Evolutionary conservation across 2,329 filamentous ascomycete species (phyloP).

Genomic region (Phaeosphaeria sp.): DNA sequence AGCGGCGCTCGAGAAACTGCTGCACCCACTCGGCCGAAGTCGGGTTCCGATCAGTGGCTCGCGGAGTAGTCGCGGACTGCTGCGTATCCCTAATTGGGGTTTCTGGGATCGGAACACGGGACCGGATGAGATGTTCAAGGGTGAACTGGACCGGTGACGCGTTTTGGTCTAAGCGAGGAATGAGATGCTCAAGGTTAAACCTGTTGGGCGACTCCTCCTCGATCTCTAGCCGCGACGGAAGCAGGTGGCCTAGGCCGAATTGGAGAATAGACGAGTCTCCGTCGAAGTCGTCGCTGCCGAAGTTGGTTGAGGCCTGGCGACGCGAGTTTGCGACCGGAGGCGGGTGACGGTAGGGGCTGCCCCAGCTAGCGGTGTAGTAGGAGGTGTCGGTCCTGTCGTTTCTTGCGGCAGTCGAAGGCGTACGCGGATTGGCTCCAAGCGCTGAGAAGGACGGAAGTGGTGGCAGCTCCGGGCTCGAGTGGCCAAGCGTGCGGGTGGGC

Average conservation of each 20-base stretch:
- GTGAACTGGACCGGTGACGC: constrained; percentile 45
- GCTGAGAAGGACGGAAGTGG: constrained; percentile 43
- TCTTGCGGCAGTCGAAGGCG: constrained; percentile 43
- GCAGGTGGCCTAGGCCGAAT: constrained; percentile 49
- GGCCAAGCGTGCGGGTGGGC: constrained; percentile 49
- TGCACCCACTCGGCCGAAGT: constrained; percentile 85
- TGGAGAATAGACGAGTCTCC: constrained; percentile 44
- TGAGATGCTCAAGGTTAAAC: constrained; percentile 50
- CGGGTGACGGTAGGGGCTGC: constrained; percentile 82
- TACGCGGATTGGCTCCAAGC: constrained; percentile 41
- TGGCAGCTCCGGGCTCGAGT: constrained; percentile 52
- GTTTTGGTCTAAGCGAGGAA: constrained; percentile 42
- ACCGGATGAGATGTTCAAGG: constrained; percentile 49
- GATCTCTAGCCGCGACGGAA: constrained; percentile 42
- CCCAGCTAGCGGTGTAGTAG: constrained; percentile 83
- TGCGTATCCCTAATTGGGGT: constrained; percentile 34
- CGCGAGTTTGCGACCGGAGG: constrained; percentile 52
- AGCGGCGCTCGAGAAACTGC: constrained; percentile 77
- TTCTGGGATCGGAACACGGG: constrained; percentile 39
- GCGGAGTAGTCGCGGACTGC: constrained; percentile 32
- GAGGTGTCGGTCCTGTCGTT: constrained; percentile 54
- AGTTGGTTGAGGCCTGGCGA: constrained; percentile 35
- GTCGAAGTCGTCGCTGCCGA: constrained; percentile 49
- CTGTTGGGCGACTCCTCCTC: constrained; percentile 42
- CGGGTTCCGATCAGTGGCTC: constrained; percentile 45